phyloP scores from a whole-genome alignment of 371 early-diverging fungal species.

The Sporodiniella umbellata region DNA sequence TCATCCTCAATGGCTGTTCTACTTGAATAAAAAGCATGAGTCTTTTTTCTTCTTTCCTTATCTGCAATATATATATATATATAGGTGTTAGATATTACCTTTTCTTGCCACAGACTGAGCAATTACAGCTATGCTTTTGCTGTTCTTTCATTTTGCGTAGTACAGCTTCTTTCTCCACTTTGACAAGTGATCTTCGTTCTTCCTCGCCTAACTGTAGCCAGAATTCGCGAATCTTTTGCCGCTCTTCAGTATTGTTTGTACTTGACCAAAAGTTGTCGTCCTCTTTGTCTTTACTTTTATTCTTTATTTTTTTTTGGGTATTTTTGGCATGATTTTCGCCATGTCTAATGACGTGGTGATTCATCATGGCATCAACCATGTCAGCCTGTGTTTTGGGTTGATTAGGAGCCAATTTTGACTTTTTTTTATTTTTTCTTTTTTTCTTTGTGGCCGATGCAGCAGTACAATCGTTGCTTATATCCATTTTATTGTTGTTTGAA shows the following conservation, averaged over 20 bases:
- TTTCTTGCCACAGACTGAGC: slow-evolving; percentile 86
- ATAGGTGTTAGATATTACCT: slow-evolving; percentile 49
- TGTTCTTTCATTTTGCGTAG: slow-evolving; percentile 91
- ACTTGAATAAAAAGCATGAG: slow-evolving; percentile 6
- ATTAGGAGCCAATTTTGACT: not conserved
- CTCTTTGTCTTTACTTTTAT: slow-evolving; percentile 5
- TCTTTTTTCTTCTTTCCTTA: not conserved
- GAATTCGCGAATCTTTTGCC: slow-evolving; percentile 82
- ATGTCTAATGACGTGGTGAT: slow-evolving; percentile 23
- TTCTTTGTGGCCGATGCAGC: slow-evolving; percentile 14
- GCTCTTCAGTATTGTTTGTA: slow-evolving; percentile 75
- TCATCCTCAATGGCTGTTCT: slow-evolving; percentile 91
- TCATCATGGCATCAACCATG: slow-evolving; percentile 31
- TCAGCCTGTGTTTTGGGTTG: slow-evolving; percentile 16
- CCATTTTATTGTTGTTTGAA: not conserved
- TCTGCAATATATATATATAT: no score
- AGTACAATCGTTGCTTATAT: slow-evolving; percentile 6
- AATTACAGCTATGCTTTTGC: slow-evolving; percentile 87
- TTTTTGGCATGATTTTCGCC: slow-evolving; percentile 12
- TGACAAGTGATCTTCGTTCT: slow-evolving; percentile 80
- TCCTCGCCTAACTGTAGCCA: slow-evolving; percentile 87
- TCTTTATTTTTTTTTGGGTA: slow-evolving; percentile 1
- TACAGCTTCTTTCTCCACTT: slow-evolving; percentile 90
- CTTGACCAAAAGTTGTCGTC: slow-evolving; percentile 63
- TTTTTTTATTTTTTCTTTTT: slow-evolving; percentile 23